These are phyloP conservation scores for Ramaria rubella DNA, from an alignment of 768 basidiomycete species.

Conservation along the genomic window DNA sequence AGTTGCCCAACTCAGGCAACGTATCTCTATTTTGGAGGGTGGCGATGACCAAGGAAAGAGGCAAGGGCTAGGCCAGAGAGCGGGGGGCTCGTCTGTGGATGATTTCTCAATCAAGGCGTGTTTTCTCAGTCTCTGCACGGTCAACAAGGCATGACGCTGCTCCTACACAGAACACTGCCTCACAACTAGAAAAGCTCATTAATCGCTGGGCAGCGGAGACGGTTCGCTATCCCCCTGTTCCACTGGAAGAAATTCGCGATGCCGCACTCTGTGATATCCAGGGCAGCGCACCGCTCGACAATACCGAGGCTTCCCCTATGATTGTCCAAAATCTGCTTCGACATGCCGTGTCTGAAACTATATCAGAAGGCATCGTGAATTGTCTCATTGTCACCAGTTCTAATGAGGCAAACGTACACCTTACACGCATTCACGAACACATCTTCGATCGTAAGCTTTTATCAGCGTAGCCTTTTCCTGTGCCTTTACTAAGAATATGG, in stretches of 20 bases:
- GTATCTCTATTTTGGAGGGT: conserved; percentile 73
- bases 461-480: neutral
- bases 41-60: conserved; percentile 34
- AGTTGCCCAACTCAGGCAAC: conserved; percentile 62
- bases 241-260: conserved; percentile 46
- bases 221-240: conserved; percentile 49
- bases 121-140: neutral
- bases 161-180: conserved; percentile 60
- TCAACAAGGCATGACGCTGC: conserved; percentile 7
- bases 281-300: conserved; percentile 40
- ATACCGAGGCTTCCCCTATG: conserved; percentile 44
- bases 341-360: conserved; percentile 69
- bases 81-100: conserved; percentile 63
- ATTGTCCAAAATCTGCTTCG: conserved; percentile 74
- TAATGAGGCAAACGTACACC: conserved; percentile 73
- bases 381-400: conserved; percentile 84
- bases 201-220: conserved; percentile 85
- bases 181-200: conserved; percentile 72
- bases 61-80: conserved; percentile 18
- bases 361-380: conserved; percentile 73
- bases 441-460: conserved; percentile 68
- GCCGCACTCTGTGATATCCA: conserved; percentile 57
- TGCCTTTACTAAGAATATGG: neutral
- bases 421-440: conserved; percentile 84
- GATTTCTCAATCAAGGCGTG: conserved; percentile 84